Evolutionary conservation across 2,329 filamentous ascomycete genomes (phyloP), one percentile per base, ranked within the genome.

Genomic region (Penicillium decumbens): DNA sequence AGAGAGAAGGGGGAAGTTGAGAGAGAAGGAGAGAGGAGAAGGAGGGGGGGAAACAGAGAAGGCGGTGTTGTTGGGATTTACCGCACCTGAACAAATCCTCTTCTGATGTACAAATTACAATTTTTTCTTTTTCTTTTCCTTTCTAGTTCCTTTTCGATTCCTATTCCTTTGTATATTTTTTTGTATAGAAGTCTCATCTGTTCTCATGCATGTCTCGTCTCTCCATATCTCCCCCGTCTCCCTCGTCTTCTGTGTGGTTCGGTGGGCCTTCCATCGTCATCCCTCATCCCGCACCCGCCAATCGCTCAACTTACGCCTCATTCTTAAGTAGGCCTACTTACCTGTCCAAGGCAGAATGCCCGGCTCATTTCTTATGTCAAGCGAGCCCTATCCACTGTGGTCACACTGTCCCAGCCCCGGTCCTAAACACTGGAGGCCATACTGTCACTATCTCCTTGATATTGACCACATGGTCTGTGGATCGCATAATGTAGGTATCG

Each of bases 181-280:
- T 24, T 32, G 24, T n/a, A 24, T 12, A 1, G 15, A 24, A 7
- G 41, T 43, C 29, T 27, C 20, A 10, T 23, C 20, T 35, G 23
- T 23, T 20, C 12, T 33, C 8, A 28, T 25, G 24, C 24, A 7
- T 28, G 8, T 28, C 27, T 23, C 20, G 18, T 39, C 9, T 39
- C 35, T 23, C 35, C 18, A 39, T 40, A 27, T 15, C 27, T 40
- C 35, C 32, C 28, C 18, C 13, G 8, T 27, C 30, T 41, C 28
- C 33, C 24, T 42, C 30, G 38, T 55, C 55, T 65, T 67, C 61
- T 66, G 61, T 69, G 65, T 69, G 67, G 66, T 67, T 70, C 66
- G 62, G 67, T 69, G 67, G 67, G 65, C 66, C 66, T 48, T 54
- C 57, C 59, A 62, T 62, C 65, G 65, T 68, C 65, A 69, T 67